Base-by-base conservation (phyloP, 345 rosid species). In the Arabis alpina region DNA sequence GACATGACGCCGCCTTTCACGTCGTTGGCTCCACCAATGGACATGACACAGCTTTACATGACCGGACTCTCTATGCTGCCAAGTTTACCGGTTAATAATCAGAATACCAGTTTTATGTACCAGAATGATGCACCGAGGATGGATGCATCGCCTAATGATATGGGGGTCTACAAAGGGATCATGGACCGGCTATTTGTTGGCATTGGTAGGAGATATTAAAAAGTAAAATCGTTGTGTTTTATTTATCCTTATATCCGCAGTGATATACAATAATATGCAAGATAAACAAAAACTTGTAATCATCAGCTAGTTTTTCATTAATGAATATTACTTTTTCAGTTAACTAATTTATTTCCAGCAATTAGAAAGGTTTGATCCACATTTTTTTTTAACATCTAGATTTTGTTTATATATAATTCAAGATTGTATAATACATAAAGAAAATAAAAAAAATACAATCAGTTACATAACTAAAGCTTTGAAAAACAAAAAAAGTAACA, bases 1-100 rank as follows among this genome's bases (percentile, higher is more conserved):
- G 36, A 65, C 3, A 42, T 0, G 10, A 15, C 0, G 2, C 28
- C 0, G 11, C 32, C 30, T 19, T 43, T 42, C 6, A 15, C 61
- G 28, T 47, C 47, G 2, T 7, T 48, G 53, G 40, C 7, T 30
- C 25, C 42, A 41, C 53, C 2, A 56, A 3, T 6, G 30, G 55
- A 55, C 42, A 8, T 69, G 61, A 24, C 61, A 13, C 25, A 49
- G 8, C 24, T 55, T 14, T 63, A 40, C 7, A 34, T 25, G 55
- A 41, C 25, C 3, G 79, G 79, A 28, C 55, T 76, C 28, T 4
- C 66, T 7, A 70, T 24, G 61, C 36, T 76, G 6, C 66, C 61
- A 10, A 48, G 4, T 42, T 11, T 69, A 41, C 61, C 61, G 10
- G 42, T 24, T 32, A 30, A 62, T 32, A 30, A 62, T 40, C 71